Conservation (phyloP, 2,329 filamentous ascomycete genomes). For the Clarireedia monteithiana region DNA sequence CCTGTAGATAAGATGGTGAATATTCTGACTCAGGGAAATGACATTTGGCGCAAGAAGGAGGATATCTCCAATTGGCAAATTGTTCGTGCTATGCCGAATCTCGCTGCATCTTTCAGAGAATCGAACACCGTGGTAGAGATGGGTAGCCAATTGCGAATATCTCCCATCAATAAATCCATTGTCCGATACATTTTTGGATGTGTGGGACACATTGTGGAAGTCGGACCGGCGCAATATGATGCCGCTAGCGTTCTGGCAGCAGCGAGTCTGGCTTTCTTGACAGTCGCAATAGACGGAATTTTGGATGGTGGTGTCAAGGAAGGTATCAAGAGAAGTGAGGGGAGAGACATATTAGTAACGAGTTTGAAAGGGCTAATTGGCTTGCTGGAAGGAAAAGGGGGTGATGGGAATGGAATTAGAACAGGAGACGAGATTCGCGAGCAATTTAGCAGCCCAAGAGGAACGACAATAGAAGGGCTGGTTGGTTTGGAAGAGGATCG, state of each 20-base stretch:
- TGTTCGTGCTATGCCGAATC: constrained; percentile 79
- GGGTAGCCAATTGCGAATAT: not conserved
- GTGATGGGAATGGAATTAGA: constrained; percentile 33
- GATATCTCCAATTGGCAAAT: constrained; percentile 42
- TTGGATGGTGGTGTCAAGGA: constrained; percentile 73
- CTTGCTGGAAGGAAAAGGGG: constrained; percentile 36
- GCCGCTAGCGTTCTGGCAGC: constrained; percentile 66
- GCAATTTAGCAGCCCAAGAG: constrained; percentile 67
- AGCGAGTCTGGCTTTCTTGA: constrained; percentile 67
- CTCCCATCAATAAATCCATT: constrained; percentile 31
- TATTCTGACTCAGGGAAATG: constrained; percentile 47
- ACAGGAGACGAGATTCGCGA: constrained; percentile 70
- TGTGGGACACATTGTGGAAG: constrained; percentile 61
- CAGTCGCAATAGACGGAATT: constrained; percentile 67
- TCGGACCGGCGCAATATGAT: constrained; percentile 63
- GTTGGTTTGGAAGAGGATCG: constrained; percentile 66
- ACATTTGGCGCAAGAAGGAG: constrained; percentile 20
- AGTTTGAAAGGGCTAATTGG: constrained; percentile 51
- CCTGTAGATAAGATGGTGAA: constrained; percentile 53
- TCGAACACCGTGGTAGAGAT: constrained; percentile 67
- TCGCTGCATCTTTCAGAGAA: constrained; percentile 68
- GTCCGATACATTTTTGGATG: constrained; percentile 71
- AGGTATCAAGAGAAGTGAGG: constrained; percentile 66
- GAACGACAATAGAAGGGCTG: constrained; percentile 70
- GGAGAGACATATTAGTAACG: constrained; percentile 70